Percentiles rank a stretch among this genome's conserved stretches.
phyloP scores from a whole-genome alignment of 768 basidiomycete species.

The Naganishia antarctica region DNA sequence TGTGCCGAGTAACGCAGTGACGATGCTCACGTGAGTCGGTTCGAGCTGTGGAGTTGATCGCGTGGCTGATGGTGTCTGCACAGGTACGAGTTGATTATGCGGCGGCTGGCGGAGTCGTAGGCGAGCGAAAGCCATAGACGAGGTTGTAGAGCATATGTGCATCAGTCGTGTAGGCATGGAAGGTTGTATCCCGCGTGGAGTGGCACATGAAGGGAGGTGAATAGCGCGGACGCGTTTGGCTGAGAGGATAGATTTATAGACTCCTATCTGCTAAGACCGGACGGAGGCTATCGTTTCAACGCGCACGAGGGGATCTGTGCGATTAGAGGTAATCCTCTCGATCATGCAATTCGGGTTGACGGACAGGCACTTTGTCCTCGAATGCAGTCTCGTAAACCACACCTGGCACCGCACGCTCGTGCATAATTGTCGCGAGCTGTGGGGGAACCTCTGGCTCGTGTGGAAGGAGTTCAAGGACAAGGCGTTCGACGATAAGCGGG shows the following conservation, averaged over 20 bases:
- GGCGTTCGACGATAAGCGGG: neutral
- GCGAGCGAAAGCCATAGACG: neutral
- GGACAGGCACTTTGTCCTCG: neutral
- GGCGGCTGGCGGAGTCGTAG: neutral
- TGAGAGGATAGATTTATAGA: too few relatives aligned
- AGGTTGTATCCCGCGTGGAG: neutral
- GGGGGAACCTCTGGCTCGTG: neutral
- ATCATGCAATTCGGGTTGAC: neutral
- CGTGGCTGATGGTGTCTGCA: neutral
- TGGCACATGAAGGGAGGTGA: too few relatives aligned
- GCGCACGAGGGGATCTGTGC: neutral
- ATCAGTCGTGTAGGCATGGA: neutral
- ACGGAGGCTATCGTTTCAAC: neutral
- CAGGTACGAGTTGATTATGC: neutral
- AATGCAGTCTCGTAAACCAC: neutral
- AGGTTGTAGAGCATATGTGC: too few relatives aligned
- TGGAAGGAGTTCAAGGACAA: neutral
- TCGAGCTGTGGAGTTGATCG: neutral
- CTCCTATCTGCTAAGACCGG: neutral
- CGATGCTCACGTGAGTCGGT: constrained; percentile 75
- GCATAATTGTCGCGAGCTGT: neutral
- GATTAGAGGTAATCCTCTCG: neutral
- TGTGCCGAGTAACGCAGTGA: constrained; percentile 92
- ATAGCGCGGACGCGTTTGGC: too few relatives aligned
- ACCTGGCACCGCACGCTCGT: neutral